A percentile compares a stretch with the other conserved stretches of the same genome.
Evolutionary conservation across 352 stramenopile species (phyloP).

Genomic region (Pythium graminicola): DNA sequence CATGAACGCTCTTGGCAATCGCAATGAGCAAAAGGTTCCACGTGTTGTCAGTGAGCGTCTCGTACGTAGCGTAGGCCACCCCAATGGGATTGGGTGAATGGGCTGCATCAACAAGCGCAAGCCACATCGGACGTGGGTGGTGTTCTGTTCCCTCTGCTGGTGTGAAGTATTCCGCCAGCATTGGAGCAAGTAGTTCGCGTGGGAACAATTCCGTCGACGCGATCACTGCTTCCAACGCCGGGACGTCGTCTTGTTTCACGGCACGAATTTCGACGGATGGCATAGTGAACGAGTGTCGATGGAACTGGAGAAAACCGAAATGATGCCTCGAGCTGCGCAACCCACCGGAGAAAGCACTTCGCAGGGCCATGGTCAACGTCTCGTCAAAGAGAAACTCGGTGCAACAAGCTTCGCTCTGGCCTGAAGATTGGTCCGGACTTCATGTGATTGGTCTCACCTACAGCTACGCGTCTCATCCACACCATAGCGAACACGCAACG

Average conservation of each 20-base stretch:
- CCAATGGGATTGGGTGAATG: not conserved
- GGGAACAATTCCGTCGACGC: slow-evolving; percentile 1
- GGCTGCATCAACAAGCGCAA: not conserved
- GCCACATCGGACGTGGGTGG: not conserved
- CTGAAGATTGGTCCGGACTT: no score
- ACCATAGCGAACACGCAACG: no score
- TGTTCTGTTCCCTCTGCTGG: not conserved
- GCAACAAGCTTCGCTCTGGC: no score
- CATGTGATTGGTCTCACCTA: no score
- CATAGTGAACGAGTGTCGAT: not conserved
- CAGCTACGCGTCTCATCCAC: no score
- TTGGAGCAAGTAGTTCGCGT: not conserved
- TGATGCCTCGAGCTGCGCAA: not conserved
- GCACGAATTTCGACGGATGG: not conserved
- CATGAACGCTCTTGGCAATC: not conserved
- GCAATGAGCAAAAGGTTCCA: slow-evolving; percentile 12
- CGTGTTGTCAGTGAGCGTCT: slow-evolving; percentile 4
- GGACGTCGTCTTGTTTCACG: not conserved
- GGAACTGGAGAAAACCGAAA: not conserved
- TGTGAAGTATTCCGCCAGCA: not conserved
- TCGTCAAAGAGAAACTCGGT: no score
- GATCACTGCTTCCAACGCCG: slow-evolving; percentile 1
- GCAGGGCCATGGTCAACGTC: no score
- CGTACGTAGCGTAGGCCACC: slow-evolving; percentile 2
- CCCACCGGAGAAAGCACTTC: no score